Base-by-base conservation (phyloP, 2,329 filamentous ascomycete genomes). In the Diaporthe ampelina region DNA sequence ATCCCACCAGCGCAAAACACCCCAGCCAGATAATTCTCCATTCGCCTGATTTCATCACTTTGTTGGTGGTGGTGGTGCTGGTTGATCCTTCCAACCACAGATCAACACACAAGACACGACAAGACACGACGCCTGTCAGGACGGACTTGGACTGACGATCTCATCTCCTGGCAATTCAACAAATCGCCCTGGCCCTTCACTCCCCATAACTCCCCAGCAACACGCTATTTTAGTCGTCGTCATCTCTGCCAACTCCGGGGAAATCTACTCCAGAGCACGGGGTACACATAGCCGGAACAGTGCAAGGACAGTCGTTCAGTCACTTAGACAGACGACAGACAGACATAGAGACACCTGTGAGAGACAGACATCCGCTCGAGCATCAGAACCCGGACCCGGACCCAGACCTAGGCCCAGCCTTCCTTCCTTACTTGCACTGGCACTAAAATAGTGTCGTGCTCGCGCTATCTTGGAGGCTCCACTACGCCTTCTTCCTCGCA, bases 391-490 rank as follows among this genome's bases (percentile, higher is more conserved):
- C 67, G 67, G 67, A 57, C 52, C 52, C 67, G 52, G 67, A 70
- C 52, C 43, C 45, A 63, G 72, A 70, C 37, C 69, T 29, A 73
- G 73, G 50, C 70, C 70, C 69, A 52, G 73, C 56, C 74, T 58
- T 65, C 56, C 74, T 58, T 65, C 29, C 29, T 29, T 29, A 75
- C 74, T 73, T 75, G 61, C 74, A 75, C 74, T 50, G 74, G 74
- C 74, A 73, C 74, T 75, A 75, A 61, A 59, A 67, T 75, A 75
- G 74, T 67, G 70, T 75, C 70, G 61, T 73, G 73, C 45, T 61
- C 61, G 56, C 71, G 74, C 74, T 75, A 73, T 73, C 74, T 74
- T 40, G 50, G 57, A 63, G 67, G 74, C 65, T 69, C 74, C 74
- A 75, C 74, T 58, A 68, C 56, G 71, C 71, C 63, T 69, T 73